phyloP scores from a whole-genome alignment of 495 filamentous ascomycete genomes.

The Neurospora sp. region DNA sequence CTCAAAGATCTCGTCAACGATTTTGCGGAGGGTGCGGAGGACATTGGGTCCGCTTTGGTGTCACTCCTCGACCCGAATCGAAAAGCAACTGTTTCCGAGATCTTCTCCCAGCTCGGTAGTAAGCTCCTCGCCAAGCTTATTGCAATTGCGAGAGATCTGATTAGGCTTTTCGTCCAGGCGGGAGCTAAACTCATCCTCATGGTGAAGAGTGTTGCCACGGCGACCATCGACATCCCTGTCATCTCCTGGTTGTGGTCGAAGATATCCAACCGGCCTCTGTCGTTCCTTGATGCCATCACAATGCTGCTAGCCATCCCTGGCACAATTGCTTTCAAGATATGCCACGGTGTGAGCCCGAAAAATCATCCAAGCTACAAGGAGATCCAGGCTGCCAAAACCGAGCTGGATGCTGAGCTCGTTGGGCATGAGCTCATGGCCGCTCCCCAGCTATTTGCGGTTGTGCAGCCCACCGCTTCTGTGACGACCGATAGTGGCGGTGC shows the following conservation, averaged over 20 bases:
- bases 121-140: neutral
- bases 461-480: neutral
- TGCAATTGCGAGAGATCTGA: neutral
- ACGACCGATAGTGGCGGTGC: neutral
- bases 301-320: neutral
- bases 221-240: neutral
- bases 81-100: neutral
- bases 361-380: neutral
- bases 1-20: neutral
- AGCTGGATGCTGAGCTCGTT: neutral
- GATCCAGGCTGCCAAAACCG: neutral
- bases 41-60: neutral
- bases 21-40: neutral
- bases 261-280: neutral
- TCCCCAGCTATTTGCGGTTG: neutral
- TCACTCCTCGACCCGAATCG: neutral
- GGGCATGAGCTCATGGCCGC: neutral
- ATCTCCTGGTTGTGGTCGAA: neutral
- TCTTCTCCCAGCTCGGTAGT: neutral
- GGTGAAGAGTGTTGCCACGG: neutral
- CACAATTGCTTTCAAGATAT: neutral
- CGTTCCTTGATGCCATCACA: neutral
- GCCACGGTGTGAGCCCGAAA: neutral
- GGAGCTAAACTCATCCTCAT: neutral
- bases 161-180: neutral